Evolutionary conservation across 345 rosid genomes (phyloP).

Genomic region (Eutrema japonicum): DNA sequence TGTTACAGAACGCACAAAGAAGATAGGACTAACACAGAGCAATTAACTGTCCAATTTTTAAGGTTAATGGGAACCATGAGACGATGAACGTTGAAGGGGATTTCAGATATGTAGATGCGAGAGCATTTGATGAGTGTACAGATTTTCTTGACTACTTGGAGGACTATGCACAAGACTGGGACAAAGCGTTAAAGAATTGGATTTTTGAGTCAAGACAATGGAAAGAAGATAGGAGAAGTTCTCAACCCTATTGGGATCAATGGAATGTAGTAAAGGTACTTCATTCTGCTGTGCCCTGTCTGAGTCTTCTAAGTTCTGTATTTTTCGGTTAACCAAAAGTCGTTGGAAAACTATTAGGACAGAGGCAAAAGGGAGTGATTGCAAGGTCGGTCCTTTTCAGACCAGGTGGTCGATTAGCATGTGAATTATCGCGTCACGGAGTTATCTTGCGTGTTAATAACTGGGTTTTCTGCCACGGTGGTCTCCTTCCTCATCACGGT

Average conservation of each 20-base stretch:
- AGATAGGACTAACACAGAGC: constrained; percentile 11
- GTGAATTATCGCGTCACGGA: constrained; percentile 72
- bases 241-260: constrained; percentile 66
- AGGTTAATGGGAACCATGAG: constrained; percentile 94
- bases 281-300: neutral
- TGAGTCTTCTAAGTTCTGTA: constrained; percentile 1
- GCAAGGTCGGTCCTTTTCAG: constrained; percentile 79
- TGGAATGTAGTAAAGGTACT: constrained; percentile 89
- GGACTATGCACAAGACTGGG: constrained; percentile 59
- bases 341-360: constrained; percentile 67
- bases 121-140: constrained; percentile 77
- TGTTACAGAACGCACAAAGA: neutral
- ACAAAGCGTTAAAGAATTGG: constrained; percentile 77
- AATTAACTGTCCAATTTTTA: neutral
- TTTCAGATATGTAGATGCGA: constrained; percentile 76
- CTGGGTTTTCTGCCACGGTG: constrained; percentile 97
- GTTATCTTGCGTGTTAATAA: constrained; percentile 80
- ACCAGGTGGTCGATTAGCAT: constrained; percentile 86
- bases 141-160: constrained; percentile 74
- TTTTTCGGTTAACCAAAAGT: constrained; percentile 25
- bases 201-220: constrained; percentile 50
- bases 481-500: constrained; percentile 97
- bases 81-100: constrained; percentile 95
- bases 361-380: constrained; percentile 95
- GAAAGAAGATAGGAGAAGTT: constrained; percentile 55